Conservation (phyloP, 306 rosid genomes). For the Prunus armeniaca region DNA sequence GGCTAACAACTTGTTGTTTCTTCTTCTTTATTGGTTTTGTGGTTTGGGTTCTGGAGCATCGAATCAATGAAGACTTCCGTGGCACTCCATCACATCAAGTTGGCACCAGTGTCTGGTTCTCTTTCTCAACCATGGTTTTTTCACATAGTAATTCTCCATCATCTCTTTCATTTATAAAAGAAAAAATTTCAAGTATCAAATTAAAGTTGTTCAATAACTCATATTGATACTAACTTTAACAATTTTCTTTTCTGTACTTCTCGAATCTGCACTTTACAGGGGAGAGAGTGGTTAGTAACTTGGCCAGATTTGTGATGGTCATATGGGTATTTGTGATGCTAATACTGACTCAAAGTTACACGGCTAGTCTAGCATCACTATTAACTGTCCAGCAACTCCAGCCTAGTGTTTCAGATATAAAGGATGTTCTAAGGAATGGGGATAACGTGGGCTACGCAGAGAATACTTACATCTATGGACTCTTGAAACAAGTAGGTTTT, state of each 20-base stretch:
- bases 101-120: slow-evolving; percentile 64
- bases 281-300: slow-evolving; percentile 49
- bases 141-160: slow-evolving; percentile 40
- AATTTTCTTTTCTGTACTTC: not conserved
- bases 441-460: slow-evolving; percentile 44
- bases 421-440: slow-evolving; percentile 28
- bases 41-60: slow-evolving; percentile 64
- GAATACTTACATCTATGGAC: slow-evolving; percentile 39
- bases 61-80: slow-evolving; percentile 49
- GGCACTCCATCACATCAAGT: slow-evolving; percentile 53
- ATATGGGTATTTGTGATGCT: slow-evolving; percentile 62
- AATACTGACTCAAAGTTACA: slow-evolving; percentile 63
- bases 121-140: slow-evolving; percentile 68
- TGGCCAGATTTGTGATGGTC: slow-evolving; percentile 51
- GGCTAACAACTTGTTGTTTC: slow-evolving; percentile 47
- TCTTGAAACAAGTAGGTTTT: slow-evolving; percentile 37
- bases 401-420: slow-evolving; percentile 42
- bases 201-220: too few species aligned
- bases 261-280: slow-evolving; percentile 22
- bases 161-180: not conserved
- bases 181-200: too few species aligned
- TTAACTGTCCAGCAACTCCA: slow-evolving; percentile 51
- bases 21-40: slow-evolving; percentile 62
- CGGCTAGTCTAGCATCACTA: slow-evolving; percentile 64
- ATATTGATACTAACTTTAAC: too few species aligned